Percentiles rank a stretch among this genome's conserved stretches.
Evolutionary conservation across 345 rosid genomes (phyloP).

Genomic region (Syzygium aromaticum): DNA sequence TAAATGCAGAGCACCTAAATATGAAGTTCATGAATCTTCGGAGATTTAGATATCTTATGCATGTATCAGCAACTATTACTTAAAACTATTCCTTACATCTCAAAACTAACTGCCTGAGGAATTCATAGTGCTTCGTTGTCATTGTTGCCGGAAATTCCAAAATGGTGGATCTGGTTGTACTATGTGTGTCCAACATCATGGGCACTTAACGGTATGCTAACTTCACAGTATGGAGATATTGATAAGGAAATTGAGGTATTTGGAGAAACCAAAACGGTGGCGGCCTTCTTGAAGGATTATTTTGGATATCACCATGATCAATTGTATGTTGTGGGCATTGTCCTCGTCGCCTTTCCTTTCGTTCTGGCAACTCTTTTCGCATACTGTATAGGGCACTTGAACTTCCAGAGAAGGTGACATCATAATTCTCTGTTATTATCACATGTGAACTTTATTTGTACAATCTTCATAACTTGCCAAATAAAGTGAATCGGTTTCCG

Average conservation of each 20-base stretch:
- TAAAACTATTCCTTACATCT: neutral
- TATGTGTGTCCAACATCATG: conserved; percentile 68
- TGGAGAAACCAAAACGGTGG: conserved; percentile 31
- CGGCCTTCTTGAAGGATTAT: conserved; percentile 38
- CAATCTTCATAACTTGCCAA: neutral
- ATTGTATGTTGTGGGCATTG: conserved; percentile 21
- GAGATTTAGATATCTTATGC: neutral
- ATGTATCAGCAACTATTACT: neutral
- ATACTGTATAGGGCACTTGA: conserved; percentile 33
- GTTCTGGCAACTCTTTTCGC: conserved; percentile 45
- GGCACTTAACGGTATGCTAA: conserved; percentile 49
- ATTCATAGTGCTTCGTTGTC: neutral
- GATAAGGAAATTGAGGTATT: conserved; percentile 31
- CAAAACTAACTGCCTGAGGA: neutral
- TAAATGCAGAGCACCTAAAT: neutral
- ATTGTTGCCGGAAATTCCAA: conserved; percentile 54
- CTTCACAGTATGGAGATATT: conserved; percentile 71
- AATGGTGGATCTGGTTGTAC: conserved; percentile 80
- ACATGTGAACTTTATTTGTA: neutral
- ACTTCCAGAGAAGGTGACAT: conserved; percentile 58
- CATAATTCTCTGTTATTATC: neutral
- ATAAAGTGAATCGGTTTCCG: neutral
- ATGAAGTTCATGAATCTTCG: neutral
- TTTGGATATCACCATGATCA: conserved; percentile 42
- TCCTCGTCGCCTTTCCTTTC: conserved; percentile 39